A percentile compares a stretch with the other conserved stretches of the same genome.
Conservation (phyloP, 139 green algal species). For the Pleodorina starrii region DNA sequence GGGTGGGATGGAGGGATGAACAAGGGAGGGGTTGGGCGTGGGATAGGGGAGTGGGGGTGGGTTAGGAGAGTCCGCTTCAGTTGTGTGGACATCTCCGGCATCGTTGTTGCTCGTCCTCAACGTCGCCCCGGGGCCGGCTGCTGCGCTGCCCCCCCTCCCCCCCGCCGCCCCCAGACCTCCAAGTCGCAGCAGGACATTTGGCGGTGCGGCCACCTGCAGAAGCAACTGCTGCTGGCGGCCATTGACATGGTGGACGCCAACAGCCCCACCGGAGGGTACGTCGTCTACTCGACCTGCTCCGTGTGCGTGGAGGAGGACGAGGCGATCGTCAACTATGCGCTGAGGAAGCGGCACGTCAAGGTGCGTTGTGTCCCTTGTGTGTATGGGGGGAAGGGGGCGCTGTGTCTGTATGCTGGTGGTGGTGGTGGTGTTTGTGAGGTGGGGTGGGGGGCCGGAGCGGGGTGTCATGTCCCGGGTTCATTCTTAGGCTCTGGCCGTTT, state of each 20-base stretch:
- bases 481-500: no score
- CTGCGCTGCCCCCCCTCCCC: no score
- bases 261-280: constrained; percentile 78
- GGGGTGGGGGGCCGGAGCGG: background rate
- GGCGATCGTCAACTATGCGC: constrained; percentile 96
- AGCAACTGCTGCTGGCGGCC: constrained; percentile 97
- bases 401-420: background rate
- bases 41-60: no score
- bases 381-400: no score
- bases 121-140: no score
- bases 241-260: constrained; percentile 92
- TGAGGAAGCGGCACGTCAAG: constrained; percentile 97
- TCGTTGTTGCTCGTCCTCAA: no score
- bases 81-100: no score
- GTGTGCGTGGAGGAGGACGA: constrained; percentile 99
- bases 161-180: constrained; percentile 37
- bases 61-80: no score
- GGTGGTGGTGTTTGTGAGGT: background rate
- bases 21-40: no score
- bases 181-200: constrained; percentile 87
- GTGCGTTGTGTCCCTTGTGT: background rate
- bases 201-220: constrained; percentile 94
- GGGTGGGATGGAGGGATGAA: no score
- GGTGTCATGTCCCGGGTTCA: no score
- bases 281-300: constrained; percentile 99